phyloP scores from a whole-genome alignment of 106 monocot species.

The Apostasia ramifera region DNA sequence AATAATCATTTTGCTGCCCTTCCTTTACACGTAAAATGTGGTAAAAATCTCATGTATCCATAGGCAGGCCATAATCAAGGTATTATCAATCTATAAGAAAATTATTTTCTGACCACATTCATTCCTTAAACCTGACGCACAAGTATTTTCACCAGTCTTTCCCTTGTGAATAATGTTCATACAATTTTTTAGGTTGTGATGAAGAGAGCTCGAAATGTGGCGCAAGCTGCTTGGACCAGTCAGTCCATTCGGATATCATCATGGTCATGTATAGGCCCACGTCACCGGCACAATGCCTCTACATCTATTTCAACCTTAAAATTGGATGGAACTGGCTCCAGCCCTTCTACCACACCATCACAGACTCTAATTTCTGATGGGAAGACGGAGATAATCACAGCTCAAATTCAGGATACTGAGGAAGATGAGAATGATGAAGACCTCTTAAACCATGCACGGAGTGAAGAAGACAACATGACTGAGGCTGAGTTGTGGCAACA shows the following conservation, averaged over 20 bases:
- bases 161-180: too few species aligned
- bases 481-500: constrained; percentile 96
- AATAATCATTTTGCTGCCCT: too few species aligned
- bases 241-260: constrained; percentile 68
- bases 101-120: too few species aligned
- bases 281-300: constrained; percentile 39
- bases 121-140: too few species aligned
- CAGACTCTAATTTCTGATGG: constrained; percentile 1
- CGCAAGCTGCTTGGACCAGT: constrained; percentile 88
- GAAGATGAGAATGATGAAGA: constrained; percentile 46
- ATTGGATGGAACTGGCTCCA: constrained; percentile 17
- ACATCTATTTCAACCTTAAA: constrained; percentile 7
- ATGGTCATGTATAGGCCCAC: constrained; percentile 96
- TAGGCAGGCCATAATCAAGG: too few species aligned
- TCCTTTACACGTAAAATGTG: too few species aligned
- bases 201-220: constrained; percentile 78
- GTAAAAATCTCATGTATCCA: too few species aligned
- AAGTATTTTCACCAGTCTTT: too few species aligned
- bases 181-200: constrained; percentile 56
- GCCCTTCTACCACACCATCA: background rate
- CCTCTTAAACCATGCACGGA: constrained; percentile 31
- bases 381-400: constrained; percentile 30
- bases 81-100: too few species aligned
- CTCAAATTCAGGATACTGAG: constrained; percentile 28
- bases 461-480: constrained; percentile 50